These are phyloP conservation scores for Mucor saturninus DNA, from an alignment of 371 early-diverging fungal species.

Conservation along the genomic window DNA sequence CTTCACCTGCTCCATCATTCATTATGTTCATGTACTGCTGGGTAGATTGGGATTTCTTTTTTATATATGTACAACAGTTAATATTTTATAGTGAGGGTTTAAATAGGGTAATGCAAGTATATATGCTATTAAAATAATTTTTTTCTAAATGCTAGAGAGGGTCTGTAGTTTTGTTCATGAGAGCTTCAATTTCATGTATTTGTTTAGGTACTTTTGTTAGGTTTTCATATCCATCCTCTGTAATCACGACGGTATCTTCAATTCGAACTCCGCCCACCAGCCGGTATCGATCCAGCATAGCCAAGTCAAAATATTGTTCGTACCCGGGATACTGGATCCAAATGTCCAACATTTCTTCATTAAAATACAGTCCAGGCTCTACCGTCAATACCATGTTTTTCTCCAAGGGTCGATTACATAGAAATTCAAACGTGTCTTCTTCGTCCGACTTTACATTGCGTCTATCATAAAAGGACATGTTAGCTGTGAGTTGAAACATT, in stretches of 20 bases:
- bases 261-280: conserved; percentile 90
- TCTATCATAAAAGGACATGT: background rate
- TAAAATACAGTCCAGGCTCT: conserved; percentile 86
- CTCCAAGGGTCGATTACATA: conserved; percentile 53
- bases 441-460: background rate
- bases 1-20: too few relatives aligned
- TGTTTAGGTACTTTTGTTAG: conserved; percentile 74
- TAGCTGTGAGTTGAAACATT: background rate
- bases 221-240: conserved; percentile 71
- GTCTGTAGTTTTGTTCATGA: conserved; percentile 29
- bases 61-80: too few relatives aligned
- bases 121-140: background rate
- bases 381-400: conserved; percentile 89
- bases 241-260: conserved; percentile 86
- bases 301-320: conserved; percentile 68
- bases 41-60: too few relatives aligned
- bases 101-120: background rate
- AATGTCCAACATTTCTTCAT: conserved; percentile 51
- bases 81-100: too few relatives aligned
- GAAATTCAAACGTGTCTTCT: conserved; percentile 11
- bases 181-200: conserved; percentile 70
- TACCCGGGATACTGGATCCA: conserved; percentile 59
- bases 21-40: too few relatives aligned
- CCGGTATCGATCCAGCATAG: conserved; percentile 63
- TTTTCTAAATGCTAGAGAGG: background rate